Conservation (phyloP, 2,329 filamentous ascomycete species). For the Ceratocystis variospora region DNA sequence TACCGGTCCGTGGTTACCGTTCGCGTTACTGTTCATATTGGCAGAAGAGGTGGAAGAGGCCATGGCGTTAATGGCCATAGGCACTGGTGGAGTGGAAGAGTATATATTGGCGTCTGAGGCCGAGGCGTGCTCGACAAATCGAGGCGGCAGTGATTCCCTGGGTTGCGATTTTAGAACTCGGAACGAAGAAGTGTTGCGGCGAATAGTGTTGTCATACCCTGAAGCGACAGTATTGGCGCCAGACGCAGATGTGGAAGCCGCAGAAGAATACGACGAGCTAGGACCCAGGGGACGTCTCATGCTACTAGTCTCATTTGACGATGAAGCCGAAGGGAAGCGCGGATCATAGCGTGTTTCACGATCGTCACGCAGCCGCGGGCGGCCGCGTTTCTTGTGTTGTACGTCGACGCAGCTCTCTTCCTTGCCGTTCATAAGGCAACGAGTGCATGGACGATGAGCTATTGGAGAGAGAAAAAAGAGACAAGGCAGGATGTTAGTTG, state of each 20-base stretch:
- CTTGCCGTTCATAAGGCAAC: slow-evolving; percentile 66
- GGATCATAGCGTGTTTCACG: slow-evolving; percentile 45
- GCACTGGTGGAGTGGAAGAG: slow-evolving; percentile 6
- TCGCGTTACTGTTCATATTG: slow-evolving; percentile 26
- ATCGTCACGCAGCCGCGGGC: slow-evolving; percentile 63
- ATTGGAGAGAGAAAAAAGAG: slow-evolving; percentile 18
- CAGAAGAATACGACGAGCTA: slow-evolving; percentile 13
- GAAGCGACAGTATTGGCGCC: slow-evolving; percentile 19
- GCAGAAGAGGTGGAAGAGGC: background rate
- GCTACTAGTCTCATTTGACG: slow-evolving; percentile 24
- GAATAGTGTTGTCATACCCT: slow-evolving; percentile 27
- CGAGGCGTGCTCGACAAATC: slow-evolving; percentile 39
- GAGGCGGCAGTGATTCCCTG: slow-evolving; percentile 34
- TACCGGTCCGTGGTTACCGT: slow-evolving; percentile 33
- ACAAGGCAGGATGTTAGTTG: too few species aligned
- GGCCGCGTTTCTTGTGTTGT: slow-evolving; percentile 71
- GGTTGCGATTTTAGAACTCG: slow-evolving; percentile 42
- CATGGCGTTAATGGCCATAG: background rate
- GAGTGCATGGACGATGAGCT: slow-evolving; percentile 65
- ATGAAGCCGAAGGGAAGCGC: slow-evolving; percentile 28
- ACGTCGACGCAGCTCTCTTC: slow-evolving; percentile 71
- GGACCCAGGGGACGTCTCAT: slow-evolving; percentile 17
- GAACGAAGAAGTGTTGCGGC: slow-evolving; percentile 24
- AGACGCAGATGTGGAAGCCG: slow-evolving; percentile 4
- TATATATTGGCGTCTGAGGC: slow-evolving; percentile 38